phyloP scores from a whole-genome alignment of 106 monocot species.

The Narthecium ossifragum region DNA sequence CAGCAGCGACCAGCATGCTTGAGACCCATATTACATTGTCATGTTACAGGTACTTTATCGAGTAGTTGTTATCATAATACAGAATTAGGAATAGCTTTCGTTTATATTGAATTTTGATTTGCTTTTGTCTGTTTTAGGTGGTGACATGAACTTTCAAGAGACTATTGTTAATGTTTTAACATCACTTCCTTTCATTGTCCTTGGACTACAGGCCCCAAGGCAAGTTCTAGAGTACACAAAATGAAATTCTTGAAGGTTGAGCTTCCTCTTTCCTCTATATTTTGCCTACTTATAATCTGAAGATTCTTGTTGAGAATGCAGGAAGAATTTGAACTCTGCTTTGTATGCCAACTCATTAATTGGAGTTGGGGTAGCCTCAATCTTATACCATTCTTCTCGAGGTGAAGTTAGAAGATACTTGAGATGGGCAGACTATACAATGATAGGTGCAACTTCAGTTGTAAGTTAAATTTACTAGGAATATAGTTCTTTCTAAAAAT shows the following conservation, averaged over 20 bases:
- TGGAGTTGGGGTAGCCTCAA: conserved; percentile 87
- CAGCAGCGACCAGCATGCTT: conserved; percentile 67
- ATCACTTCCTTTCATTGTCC: conserved; percentile 82
- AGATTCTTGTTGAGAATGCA: conserved; percentile 38
- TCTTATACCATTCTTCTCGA: conserved; percentile 81
- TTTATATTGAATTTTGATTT: background rate
- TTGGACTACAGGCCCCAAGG: conserved; percentile 76
- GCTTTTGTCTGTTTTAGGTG: conserved; percentile 38
- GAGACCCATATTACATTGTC: conserved; percentile 59
- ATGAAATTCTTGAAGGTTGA: background rate
- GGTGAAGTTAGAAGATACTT: conserved; percentile 67
- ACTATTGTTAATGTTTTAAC: conserved; percentile 81
- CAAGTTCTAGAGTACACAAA: conserved; percentile 9
- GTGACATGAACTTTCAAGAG: conserved; percentile 44
- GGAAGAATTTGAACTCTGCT: conserved; percentile 66
- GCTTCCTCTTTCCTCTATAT: background rate
- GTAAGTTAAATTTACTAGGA: conserved; percentile 34
- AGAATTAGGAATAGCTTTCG: background rate
- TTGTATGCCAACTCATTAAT: conserved; percentile 88
- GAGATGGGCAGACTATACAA: conserved; percentile 93
- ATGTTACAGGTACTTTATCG: conserved; percentile 34
- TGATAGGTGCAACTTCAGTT: conserved; percentile 79
- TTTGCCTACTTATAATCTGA: background rate
- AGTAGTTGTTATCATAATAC: too few relatives aligned
- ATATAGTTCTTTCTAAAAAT: background rate